Percentiles rank a stretch among this genome's conserved stretches.
These are phyloP conservation scores for Leucaena leucocephala DNA, from an alignment of 306 rosid genomes.

Conservation along the genomic window DNA sequence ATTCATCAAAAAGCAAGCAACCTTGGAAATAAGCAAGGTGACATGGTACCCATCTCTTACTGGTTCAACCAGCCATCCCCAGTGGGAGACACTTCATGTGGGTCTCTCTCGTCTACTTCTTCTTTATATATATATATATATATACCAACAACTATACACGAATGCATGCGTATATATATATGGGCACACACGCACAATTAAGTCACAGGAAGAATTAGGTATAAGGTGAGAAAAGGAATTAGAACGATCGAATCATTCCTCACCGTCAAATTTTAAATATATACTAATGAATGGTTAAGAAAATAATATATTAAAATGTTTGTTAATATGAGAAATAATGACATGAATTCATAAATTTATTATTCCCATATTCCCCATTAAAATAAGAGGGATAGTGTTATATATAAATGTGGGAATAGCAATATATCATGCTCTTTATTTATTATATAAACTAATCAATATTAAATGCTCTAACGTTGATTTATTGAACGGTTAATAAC, in stretches of 20 bases:
- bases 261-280: too few relatives aligned
- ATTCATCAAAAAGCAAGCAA: conserved; percentile 45
- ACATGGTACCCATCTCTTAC: conserved; percentile 68
- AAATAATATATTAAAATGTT: too few relatives aligned
- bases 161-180: too few relatives aligned
- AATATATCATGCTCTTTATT: too few relatives aligned
- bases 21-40: conserved; percentile 60
- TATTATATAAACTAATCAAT: too few relatives aligned
- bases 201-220: not conserved
- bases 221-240: not conserved
- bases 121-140: conserved; percentile 7
- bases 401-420: too few relatives aligned
- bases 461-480: too few relatives aligned
- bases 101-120: not conserved
- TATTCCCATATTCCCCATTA: not conserved
- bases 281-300: too few relatives aligned
- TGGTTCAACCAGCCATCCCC: conserved; percentile 50
- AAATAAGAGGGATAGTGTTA: not conserved
- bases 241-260: too few relatives aligned
- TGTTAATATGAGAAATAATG: too few relatives aligned
- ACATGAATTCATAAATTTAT: not conserved
- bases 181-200: too few relatives aligned
- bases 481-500: too few relatives aligned
- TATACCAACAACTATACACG: not conserved
- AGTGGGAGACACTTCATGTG: conserved; percentile 93